Evolutionary conservation across 73 alveolate genomes (phyloP).

Genomic region (Tetrahymena elliotti): DNA sequence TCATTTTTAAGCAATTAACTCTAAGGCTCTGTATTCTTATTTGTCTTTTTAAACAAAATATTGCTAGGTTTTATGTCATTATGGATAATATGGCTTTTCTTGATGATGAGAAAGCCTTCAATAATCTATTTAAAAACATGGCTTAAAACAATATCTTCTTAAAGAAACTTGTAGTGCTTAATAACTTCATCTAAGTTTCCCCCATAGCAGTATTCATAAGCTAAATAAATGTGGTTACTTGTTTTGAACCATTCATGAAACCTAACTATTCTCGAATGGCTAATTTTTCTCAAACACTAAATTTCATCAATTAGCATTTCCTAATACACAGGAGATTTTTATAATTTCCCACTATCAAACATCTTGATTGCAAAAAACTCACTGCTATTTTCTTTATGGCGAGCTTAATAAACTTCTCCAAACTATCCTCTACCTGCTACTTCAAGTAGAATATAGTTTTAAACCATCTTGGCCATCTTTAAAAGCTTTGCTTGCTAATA

Average conservation of each 20-base stretch:
- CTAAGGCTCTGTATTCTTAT: background rate
- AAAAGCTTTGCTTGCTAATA: background rate
- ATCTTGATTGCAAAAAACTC: slow-evolving; percentile 22
- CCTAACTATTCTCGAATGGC: slow-evolving; percentile 9
- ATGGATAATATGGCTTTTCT: slow-evolving; percentile 20
- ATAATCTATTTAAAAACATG: slow-evolving; percentile 5
- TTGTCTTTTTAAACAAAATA: background rate
- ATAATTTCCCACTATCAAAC: background rate
- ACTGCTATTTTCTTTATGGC: background rate
- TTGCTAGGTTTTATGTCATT: slow-evolving; percentile 31
- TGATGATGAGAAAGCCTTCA: slow-evolving; percentile 1
- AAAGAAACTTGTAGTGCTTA: background rate
- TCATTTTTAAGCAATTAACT: slow-evolving; percentile 3
- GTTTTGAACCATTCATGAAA: slow-evolving; percentile 20
- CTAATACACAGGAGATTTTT: background rate
- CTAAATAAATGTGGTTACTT: slow-evolving; percentile 14
- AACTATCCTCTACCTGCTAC: slow-evolving; percentile 30
- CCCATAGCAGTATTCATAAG: slow-evolving; percentile 28
- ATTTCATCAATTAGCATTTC: slow-evolving; percentile 41
- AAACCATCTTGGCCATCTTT: background rate
- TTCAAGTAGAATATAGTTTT: slow-evolving; percentile 14
- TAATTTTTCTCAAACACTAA: slow-evolving; percentile 9
- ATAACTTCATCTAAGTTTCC: slow-evolving; percentile 41
- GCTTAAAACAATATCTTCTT: slow-evolving; percentile 10
- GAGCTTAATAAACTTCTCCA: slow-evolving; percentile 34